Conservation (phyloP, 2,329 filamentous ascomycete genomes). For the Esteya vermicola region DNA sequence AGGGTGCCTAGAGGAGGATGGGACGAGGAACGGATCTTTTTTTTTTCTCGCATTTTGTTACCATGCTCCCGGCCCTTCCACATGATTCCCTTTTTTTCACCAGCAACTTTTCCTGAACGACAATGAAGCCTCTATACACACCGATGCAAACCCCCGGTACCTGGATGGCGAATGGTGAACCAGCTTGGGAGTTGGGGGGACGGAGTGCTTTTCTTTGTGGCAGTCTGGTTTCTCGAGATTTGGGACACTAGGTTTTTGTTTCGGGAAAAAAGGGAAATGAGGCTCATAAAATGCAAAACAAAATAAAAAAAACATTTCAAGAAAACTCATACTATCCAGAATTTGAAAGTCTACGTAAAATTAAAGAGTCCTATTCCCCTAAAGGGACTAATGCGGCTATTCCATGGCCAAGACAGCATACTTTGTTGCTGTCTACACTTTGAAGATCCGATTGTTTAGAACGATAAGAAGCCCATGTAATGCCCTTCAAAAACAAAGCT, state of each 20-base stretch:
- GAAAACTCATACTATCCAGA: background rate
- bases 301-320: background rate
- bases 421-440: too few relatives aligned
- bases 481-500: too few relatives aligned
- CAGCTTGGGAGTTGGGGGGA: background rate
- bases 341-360: background rate
- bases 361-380: background rate
- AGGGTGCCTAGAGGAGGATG: conserved; percentile 3
- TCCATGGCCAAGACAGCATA: background rate
- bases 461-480: too few relatives aligned
- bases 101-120: background rate
- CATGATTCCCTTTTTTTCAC: background rate
- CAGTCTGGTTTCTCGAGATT: background rate
- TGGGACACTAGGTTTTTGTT: background rate
- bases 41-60: too few relatives aligned
- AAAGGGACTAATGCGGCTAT: too few relatives aligned
- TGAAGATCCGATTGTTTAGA: too few relatives aligned
- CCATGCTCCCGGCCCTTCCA: background rate
- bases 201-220: background rate
- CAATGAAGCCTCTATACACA: background rate
- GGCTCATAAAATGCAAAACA: conserved; percentile 2
- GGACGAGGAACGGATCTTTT: background rate
- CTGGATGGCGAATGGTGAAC: background rate
- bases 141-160: background rate
- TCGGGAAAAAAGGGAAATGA: background rate